Percentiles rank a stretch among this genome's conserved stretches.
phyloP scores from a whole-genome alignment of 495 filamentous ascomycete species.

The Choiromyces venosus region DNA sequence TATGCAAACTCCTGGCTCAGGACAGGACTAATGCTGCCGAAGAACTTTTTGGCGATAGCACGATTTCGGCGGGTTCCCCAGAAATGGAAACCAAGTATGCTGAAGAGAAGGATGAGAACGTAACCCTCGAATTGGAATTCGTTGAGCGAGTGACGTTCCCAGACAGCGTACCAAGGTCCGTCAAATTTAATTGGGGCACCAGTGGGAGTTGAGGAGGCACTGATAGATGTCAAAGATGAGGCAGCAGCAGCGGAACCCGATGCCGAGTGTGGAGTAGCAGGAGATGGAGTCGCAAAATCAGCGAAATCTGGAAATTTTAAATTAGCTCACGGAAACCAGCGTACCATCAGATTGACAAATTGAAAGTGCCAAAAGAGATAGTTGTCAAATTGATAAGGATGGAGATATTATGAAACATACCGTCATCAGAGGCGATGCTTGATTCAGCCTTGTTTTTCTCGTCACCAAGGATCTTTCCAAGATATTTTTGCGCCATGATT shows the following conservation, averaged over 20 bases:
- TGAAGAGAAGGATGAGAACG: conserved; percentile 65
- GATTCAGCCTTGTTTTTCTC: conserved; percentile 30
- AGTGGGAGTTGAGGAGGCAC: conserved; percentile 58
- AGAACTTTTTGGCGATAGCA: conserved; percentile 72
- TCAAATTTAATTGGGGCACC: conserved; percentile 2
- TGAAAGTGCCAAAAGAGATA: conserved; percentile 5
- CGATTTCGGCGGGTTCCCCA: conserved; percentile 79
- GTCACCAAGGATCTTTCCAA: conserved; percentile 30
- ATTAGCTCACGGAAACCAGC: conserved; percentile 5
- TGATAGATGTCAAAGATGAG: conserved; percentile 50
- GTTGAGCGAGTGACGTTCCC: conserved; percentile 71
- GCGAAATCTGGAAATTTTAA: conserved; percentile 47
- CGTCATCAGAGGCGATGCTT: conserved; percentile 25
- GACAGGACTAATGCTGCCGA: conserved; percentile 62
- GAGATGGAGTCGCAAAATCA: conserved; percentile 47
- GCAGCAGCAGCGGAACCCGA: conserved; percentile 44
- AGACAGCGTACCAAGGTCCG: conserved; percentile 85
- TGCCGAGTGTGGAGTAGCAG: conserved; percentile 36
- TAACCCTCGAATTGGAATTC: conserved; percentile 87
- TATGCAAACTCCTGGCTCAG: conserved; percentile 77
- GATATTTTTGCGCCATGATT: conserved; percentile 31
- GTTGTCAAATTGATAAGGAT: not conserved
- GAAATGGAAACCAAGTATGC: conserved; percentile 72
- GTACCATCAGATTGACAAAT: conserved; percentile 23
- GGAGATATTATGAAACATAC: conserved; percentile 13